Base-by-base conservation (phyloP, 495 filamentous ascomycete genomes). In the Bathelium albidoporum region DNA sequence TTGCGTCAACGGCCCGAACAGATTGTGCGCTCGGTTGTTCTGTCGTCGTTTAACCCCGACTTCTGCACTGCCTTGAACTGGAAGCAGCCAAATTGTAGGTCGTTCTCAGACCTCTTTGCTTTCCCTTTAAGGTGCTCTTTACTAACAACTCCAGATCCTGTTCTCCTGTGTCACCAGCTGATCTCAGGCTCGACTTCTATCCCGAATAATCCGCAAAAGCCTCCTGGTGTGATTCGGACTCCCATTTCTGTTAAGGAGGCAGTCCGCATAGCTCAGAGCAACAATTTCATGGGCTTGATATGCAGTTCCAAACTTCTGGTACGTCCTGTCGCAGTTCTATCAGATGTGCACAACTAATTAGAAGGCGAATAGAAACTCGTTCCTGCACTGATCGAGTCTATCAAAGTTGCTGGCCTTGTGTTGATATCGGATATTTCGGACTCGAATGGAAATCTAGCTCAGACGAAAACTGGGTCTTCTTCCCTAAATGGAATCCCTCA, bases 201-300 rank as follows among this genome's bases (percentile, higher is more conserved):
- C 16, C 24, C 49, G 26, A 20, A 9, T 29, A 24, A n/a, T 55
- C 24, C 20, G 24, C 49, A 26, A 29, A 26, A 26, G 49, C 5
- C 49, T 29, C 24, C 9, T n/a, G 7, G 22, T 9, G 20, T 24
- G 16, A 3, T 9, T 55, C 80, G 83, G 59, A 81, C 82, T 64
- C 86, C 85, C 1, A 87, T 87, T 67, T 95, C 90, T 2, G 87
- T 97, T 62, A 97, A 97, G 76, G 93, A 97, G 71, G 90, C 89
- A 24, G 95, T 96, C 20, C 82, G 91, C 64, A 91, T 94, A 72
- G 92, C 95, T 39, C 89, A 92, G 73, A 89, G 85, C 66, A 98
- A 97, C 74, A 98, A 98, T 71, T 90, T 98, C 64, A 97, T 98
- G 94, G 94, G 94, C 20, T 72, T 98, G 72, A 88, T 97, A 62